Evolutionary conservation across 768 basidiomycete genomes (phyloP), one percentile per base, ranked within the genome.

Genomic region (Strobilomyces dryophilus): DNA sequence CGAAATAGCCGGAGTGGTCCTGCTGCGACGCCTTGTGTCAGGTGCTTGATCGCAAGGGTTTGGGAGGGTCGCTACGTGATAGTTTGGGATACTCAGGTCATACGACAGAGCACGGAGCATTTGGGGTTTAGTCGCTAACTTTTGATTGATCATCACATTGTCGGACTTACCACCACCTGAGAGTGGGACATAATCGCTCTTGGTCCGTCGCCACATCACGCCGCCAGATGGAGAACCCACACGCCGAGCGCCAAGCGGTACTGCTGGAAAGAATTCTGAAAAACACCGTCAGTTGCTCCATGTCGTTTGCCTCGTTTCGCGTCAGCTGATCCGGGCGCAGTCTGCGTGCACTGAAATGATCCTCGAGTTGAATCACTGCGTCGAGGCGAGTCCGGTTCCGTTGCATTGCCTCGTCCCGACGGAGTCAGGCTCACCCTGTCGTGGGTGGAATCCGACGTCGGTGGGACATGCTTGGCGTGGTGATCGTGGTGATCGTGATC

Each of bases 281-380:
- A 73, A 95, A 92, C 59, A 82, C 89, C 7, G 93, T 93, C 56
- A 57, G 85, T 75, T 12, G 9, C 37, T 39, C 37, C 26, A 14
- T 11, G 1, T 11, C 31, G 1, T 20, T 35, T 29, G 29, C 14
- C 18, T 43, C 4, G 8, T 44, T 31, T 26, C 36, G 11, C 41
- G 3, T 15, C 3, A 34, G 27, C 53, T 55, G 43, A 45, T 14
- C 20, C 21, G 34, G 27, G 21, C 60, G 24, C 92, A 94, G 93
- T 89, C 90, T 48, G 94, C 93, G 71, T 95, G 92, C 71, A 92
- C 92, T 31, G 94, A 98, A 70, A 85, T 86, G 71, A 82, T 97
- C 51, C 68, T 85, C 24, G 94, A 95, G 66, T 77, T 97, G 54
- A 95, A 95, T 64, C 86, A 88, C 54, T 92, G 89, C 64, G 73